Conservation (phyloP, 148 eudicot genomes). For the Rhododendron vialii region DNA sequence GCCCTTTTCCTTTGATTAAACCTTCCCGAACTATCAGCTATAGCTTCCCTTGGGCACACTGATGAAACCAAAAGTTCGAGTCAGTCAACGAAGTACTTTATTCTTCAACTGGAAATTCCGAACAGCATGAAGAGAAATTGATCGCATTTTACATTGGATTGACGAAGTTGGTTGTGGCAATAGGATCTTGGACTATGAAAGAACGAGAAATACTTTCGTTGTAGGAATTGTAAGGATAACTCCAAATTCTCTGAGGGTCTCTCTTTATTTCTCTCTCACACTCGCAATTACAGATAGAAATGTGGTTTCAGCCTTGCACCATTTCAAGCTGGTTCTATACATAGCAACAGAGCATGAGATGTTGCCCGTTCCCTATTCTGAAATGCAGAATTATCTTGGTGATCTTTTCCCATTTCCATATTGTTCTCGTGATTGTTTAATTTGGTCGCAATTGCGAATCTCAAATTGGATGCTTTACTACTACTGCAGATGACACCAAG, state of each 20-base stretch:
- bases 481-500: not conserved
- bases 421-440: not conserved
- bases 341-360: not conserved
- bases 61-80: not conserved
- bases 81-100: not conserved
- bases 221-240: not conserved
- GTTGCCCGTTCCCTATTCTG: not conserved
- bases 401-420: not conserved
- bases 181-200: not conserved
- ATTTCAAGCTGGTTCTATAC: not conserved
- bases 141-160: not conserved
- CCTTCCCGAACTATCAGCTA: not conserved
- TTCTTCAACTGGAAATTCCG: not conserved
- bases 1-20: not conserved
- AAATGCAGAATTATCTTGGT: not conserved
- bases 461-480: not conserved
- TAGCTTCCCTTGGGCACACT: not conserved
- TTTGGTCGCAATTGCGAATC: not conserved
- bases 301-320: not conserved
- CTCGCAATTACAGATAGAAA: not conserved
- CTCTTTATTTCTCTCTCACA: not conserved
- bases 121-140: not conserved
- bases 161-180: not conserved
- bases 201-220: not conserved
- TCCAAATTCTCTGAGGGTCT: not conserved